Evolutionary conservation across 2,329 filamentous ascomycete species (phyloP).

Genomic region (Cytospora chrysosperma): DNA sequence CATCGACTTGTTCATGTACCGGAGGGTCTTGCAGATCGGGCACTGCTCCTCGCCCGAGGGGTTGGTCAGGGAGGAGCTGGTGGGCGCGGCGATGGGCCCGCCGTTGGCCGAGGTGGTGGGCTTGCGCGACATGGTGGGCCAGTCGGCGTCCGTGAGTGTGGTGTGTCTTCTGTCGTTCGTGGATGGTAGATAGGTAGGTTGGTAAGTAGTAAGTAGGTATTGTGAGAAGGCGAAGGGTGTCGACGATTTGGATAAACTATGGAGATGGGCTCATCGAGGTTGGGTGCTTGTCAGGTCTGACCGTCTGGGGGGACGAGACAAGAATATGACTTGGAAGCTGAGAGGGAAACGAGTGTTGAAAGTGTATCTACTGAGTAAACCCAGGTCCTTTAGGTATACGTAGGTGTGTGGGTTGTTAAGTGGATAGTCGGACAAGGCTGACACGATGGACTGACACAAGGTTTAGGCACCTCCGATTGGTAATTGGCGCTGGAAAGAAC

Average conservation of each 20-base stretch:
- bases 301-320: not conserved
- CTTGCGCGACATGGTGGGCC: conserved; percentile 38
- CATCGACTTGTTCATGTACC: conserved; percentile 93
- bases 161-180: too few relatives aligned
- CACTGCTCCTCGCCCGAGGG: conserved; percentile 66
- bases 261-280: not conserved
- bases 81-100: conserved; percentile 13
- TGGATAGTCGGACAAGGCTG: not conserved
- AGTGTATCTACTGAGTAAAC: not conserved
- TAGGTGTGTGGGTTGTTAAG: not conserved
- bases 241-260: not conserved
- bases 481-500: not conserved
- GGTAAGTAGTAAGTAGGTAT: too few relatives aligned
- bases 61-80: conserved; percentile 23
- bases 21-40: conserved; percentile 94
- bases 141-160: not conserved
- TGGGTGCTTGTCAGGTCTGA: not conserved
- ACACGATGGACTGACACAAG: not conserved
- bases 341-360: not conserved
- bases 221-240: not conserved
- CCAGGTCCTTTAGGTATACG: not conserved
- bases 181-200: too few relatives aligned
- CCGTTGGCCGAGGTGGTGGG: conserved; percentile 26
- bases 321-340: not conserved
- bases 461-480: not conserved